Conservation (phyloP, 1,284 basidiomycete genomes). For the Ustilago shanxiensis region DNA sequence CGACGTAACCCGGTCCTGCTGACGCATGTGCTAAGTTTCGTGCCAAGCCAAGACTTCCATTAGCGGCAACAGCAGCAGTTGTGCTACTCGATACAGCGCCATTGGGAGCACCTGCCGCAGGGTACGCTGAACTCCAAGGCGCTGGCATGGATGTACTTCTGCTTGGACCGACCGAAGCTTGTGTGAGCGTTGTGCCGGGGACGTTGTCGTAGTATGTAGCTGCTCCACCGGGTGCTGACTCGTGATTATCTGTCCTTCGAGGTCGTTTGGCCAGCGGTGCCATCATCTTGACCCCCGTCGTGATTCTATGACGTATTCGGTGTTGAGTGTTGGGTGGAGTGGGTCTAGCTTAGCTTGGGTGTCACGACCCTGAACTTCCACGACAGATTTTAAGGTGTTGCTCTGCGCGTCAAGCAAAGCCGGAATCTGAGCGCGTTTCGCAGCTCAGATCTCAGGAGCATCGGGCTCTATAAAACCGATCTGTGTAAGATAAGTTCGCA, state of each 20-base stretch:
- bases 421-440: neutral
- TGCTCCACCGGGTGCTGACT: neutral
- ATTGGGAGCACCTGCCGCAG: neutral
- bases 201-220: slow-evolving; percentile 31
- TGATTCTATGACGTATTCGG: neutral
- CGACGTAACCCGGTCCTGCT: neutral
- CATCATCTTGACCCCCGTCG: slow-evolving; percentile 6
- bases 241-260: slow-evolving; percentile 29
- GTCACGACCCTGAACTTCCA: neutral
- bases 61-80: neutral
- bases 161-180: slow-evolving; percentile 9
- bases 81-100: slow-evolving; percentile 20
- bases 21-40: slow-evolving; percentile 14
- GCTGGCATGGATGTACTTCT: slow-evolving; percentile 1
- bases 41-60: neutral
- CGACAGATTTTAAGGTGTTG: neutral
- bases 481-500: neutral
- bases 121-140: slow-evolving; percentile 14
- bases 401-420: slow-evolving; percentile 7
- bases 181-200: slow-evolving; percentile 27
- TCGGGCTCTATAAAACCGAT: neutral
- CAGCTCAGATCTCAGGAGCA: neutral
- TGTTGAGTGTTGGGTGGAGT: neutral
- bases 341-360: neutral
- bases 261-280: slow-evolving; percentile 28